Evolutionary conservation across 2,329 filamentous ascomycete species (phyloP).

Genomic region (Claviceps sp.): DNA sequence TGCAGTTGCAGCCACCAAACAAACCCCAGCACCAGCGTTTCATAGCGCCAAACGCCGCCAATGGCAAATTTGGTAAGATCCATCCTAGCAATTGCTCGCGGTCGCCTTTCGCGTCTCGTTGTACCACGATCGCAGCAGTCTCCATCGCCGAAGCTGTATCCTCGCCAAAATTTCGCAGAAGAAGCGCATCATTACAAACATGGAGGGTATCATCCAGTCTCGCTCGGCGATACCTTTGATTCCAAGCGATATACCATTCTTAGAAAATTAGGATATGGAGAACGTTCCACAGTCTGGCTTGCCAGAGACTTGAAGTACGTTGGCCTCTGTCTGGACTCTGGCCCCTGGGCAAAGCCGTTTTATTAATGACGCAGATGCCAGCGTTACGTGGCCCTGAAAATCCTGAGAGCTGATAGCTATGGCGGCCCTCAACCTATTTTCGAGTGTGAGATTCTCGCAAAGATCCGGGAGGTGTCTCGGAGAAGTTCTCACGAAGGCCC

Average conservation of each 20-base stretch:
- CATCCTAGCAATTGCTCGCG: background rate
- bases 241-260: slow-evolving; percentile 9
- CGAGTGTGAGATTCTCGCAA: background rate
- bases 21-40: too few species aligned
- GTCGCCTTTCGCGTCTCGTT: background rate
- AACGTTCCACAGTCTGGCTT: background rate
- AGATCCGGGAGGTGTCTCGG: background rate
- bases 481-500: background rate
- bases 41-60: too few species aligned
- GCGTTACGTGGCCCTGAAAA: slow-evolving; percentile 1
- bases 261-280: slow-evolving; percentile 12
- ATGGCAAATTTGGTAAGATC: background rate
- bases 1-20: too few species aligned
- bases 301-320: too few species aligned
- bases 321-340: too few species aligned
- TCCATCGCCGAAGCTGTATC: background rate
- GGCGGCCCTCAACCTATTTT: slow-evolving; percentile 1
- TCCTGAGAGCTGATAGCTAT: slow-evolving; percentile 1
- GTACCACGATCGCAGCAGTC: background rate
- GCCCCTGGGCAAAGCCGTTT: too few species aligned
- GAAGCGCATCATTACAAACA: too few species aligned
- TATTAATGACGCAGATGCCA: background rate
- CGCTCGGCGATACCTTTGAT: too few species aligned
- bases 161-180: too few species aligned
- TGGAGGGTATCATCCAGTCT: too few species aligned